phyloP scores from a whole-genome alignment of 257 asterid genomes.

The Ballota nigra region DNA sequence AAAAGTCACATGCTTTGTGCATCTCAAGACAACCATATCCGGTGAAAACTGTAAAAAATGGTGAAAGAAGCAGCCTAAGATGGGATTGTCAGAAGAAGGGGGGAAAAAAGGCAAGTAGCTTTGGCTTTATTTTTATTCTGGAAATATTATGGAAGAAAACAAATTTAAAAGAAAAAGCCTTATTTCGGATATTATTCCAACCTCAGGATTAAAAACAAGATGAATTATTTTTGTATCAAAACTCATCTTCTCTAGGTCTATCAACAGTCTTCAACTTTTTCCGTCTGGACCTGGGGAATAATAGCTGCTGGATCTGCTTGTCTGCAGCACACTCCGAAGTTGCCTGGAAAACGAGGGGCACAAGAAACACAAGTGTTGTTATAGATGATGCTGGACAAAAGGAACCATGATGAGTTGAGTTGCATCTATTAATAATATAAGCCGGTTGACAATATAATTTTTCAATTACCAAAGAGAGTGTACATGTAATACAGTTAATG shows the following conservation, averaged over 20 bases:
- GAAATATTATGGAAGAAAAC: background rate
- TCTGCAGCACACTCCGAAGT: slow-evolving; percentile 66
- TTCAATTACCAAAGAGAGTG: background rate
- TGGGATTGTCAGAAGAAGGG: no score
- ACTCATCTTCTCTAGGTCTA: slow-evolving; percentile 38
- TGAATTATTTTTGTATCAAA: slow-evolving; percentile 13
- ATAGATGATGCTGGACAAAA: background rate
- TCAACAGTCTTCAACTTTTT: slow-evolving; percentile 48
- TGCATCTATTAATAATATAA: background rate
- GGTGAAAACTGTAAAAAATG: no score
- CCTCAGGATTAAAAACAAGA: slow-evolving; percentile 4
- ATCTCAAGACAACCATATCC: no score
- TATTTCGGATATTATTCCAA: slow-evolving; percentile 11
- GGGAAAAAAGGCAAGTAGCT: background rate
- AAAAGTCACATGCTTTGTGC: no score
- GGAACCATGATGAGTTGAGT: background rate
- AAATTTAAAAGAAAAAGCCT: background rate
- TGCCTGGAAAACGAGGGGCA: slow-evolving; percentile 38
- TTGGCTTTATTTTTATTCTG: background rate
- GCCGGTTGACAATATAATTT: background rate
- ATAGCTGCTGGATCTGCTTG: slow-evolving; percentile 74
- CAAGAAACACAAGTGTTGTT: background rate
- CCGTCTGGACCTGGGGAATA: slow-evolving; percentile 60
- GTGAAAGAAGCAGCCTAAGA: no score
- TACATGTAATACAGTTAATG: background rate